Evolutionary conservation across 805 yeast species (phyloP).

Genomic region (Cyberlindnera suaveolens): DNA sequence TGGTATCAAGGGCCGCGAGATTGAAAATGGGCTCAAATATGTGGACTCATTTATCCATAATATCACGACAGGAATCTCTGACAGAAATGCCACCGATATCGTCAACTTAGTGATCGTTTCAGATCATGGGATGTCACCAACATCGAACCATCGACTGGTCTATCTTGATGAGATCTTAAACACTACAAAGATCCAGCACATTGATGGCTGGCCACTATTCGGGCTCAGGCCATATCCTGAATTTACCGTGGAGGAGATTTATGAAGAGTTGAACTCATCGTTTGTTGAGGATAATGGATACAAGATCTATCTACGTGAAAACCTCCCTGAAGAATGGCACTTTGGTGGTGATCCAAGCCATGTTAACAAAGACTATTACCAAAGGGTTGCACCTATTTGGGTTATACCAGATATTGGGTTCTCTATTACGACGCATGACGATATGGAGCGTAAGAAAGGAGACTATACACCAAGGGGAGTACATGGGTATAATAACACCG

Average conservation of each 20-base stretch:
- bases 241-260: conserved; percentile 38
- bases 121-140: conserved; percentile 94
- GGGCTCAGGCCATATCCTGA: conserved; percentile 58
- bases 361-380: conserved; percentile 30
- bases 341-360: conserved; percentile 22
- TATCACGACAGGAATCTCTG: conserved; percentile 39
- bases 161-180: conserved; percentile 69
- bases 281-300: conserved; percentile 30
- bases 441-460: conserved; percentile 34
- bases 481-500: conserved; percentile 79
- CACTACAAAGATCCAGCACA: conserved; percentile 44
- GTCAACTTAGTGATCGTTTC: conserved; percentile 76
- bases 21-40: conserved; percentile 46
- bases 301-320: conserved; percentile 46
- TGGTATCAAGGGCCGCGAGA: conserved; percentile 60
- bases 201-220: conserved; percentile 82
- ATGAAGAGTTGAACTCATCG: conserved; percentile 32
- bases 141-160: conserved; percentile 61
- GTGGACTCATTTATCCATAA: conserved; percentile 62
- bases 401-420: conserved; percentile 80
- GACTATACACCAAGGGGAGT: conserved; percentile 43
- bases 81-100: conserved; percentile 54
- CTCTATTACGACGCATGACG: conserved; percentile 55
- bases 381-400: conserved; percentile 82
- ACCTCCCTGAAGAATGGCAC: conserved; percentile 36